Evolutionary conservation across 805 yeast genomes (phyloP).

Genomic region (Sporopachydermia lactativora): DNA sequence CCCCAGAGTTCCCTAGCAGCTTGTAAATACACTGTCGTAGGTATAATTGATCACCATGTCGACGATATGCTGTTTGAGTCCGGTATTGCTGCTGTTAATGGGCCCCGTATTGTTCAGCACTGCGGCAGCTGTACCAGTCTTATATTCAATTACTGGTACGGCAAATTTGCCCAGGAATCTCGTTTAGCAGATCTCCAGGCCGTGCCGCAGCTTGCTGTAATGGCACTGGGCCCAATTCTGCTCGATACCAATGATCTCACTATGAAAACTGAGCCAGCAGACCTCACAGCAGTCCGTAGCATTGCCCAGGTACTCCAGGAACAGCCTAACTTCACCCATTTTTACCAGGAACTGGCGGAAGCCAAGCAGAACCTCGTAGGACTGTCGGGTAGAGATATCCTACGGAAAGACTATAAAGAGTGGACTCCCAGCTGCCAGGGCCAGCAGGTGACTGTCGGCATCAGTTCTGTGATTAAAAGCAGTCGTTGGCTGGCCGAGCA

Average conservation of each 20-base stretch:
- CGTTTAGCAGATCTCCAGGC: slow-evolving; percentile 6
- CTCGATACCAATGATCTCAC: slow-evolving; percentile 64
- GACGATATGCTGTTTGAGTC: slow-evolving; percentile 41
- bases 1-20: slow-evolving; percentile 34
- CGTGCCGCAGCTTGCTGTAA: slow-evolving; percentile 25
- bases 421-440: slow-evolving; percentile 28
- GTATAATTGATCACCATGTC: slow-evolving; percentile 80
- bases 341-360: slow-evolving; percentile 22
- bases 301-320: slow-evolving; percentile 20
- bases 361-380: slow-evolving; percentile 56
- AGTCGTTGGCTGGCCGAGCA: slow-evolving; percentile 33
- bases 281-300: slow-evolving; percentile 27
- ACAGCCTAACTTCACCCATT: slow-evolving; percentile 11
- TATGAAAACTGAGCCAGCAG: slow-evolving; percentile 48
- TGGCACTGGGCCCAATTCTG: slow-evolving; percentile 54
- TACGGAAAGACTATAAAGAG: slow-evolving; percentile 76
- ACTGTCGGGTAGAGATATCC: slow-evolving; percentile 41
- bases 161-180: slow-evolving; percentile 9
- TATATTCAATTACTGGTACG: slow-evolving; percentile 49
- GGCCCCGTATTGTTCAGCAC: slow-evolving; percentile 46
- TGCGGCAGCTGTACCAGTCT: slow-evolving; percentile 75
- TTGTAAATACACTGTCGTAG: slow-evolving; percentile 33
- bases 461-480: slow-evolving; percentile 60
- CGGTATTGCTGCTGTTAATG: slow-evolving; percentile 17
- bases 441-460: slow-evolving; percentile 37